Evolutionary conservation across 1,284 basidiomycete genomes (phyloP).

Genomic region (Cryptococcus sp.): DNA sequence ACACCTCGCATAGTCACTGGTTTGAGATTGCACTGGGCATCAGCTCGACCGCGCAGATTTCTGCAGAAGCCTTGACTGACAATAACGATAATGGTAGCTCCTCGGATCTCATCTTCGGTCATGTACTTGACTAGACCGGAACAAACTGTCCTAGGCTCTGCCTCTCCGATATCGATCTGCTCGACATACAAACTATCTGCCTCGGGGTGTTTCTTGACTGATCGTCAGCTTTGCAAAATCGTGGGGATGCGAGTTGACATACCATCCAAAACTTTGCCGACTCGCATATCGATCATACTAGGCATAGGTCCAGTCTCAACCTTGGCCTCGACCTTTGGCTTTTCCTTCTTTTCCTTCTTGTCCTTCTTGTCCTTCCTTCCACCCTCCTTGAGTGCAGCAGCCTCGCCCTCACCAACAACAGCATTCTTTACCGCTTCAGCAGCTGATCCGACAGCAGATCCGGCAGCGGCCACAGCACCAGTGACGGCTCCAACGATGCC

Average conservation of each 20-base stretch:
- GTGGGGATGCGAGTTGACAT: constrained; percentile 31
- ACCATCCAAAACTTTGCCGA: constrained; percentile 87
- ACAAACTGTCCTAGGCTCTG: constrained; percentile 86
- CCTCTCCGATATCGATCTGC: constrained; percentile 87
- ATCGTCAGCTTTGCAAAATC: not conserved
- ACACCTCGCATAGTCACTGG: constrained; percentile 93
- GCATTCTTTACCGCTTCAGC: constrained; percentile 23
- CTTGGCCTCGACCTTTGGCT: constrained; percentile 29
- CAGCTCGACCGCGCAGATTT: not conserved
- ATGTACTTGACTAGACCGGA: constrained; percentile 93
- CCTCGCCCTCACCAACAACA: constrained; percentile 22
- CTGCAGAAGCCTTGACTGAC: constrained; percentile 51
- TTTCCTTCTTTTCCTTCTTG: constrained; percentile 40
- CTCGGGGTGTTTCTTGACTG: constrained; percentile 90
- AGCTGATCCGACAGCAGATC: constrained; percentile 12
- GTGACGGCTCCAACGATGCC: constrained; percentile 2
- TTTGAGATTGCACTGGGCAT: constrained; percentile 69
- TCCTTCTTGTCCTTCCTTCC: constrained; percentile 31
- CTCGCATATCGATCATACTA: constrained; percentile 90
- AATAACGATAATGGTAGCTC: constrained; percentile 78
- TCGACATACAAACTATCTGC: constrained; percentile 89
- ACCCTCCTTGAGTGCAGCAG: constrained; percentile 11
- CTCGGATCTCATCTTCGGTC: constrained; percentile 86
- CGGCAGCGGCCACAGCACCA: constrained; percentile 15
- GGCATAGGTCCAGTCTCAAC: constrained; percentile 69